Base-by-base conservation (phyloP, 768 basidiomycete species). In the Chalciporus sphaerocephalus region DNA sequence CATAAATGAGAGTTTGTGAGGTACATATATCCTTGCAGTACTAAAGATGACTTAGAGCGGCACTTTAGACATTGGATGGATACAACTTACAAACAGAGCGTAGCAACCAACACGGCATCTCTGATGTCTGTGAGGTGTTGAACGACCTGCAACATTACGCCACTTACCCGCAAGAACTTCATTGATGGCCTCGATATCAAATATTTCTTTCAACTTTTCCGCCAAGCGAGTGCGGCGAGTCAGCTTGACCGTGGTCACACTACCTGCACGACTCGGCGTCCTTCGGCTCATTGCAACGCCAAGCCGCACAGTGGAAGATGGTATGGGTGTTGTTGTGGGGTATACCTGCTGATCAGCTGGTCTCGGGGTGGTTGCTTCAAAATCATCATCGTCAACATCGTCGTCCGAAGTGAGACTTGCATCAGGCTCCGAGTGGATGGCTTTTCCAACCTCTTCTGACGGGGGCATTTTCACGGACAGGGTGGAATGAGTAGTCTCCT, bases 11-110 rank as follows among this genome's bases (percentile, higher is more conserved):
- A 82, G 56, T 89, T 89, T 1, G 95, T 98, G 39, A 98, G 73
- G 64, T 95, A 99, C 80, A 99, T 90, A 62, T 95, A 98, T 2
- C 95, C 95, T 67, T 99, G 95, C 24, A 99, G 74, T 51, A 98
- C 92, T 89, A 64, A 18, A 33, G 28, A 13, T 48, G 41, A 25
- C 18, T 53, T 16, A 50, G 48, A 38, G 41, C 8, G 20, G n/a
- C 5, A 33, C 4, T 40, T n/a, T 20, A 25, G 23, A 21, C 10
- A 6, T 12, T 18, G 21, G 39, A 41, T 20, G 25, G 4, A 40
- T 23, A 20, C 32, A 24, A 83, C 92, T 77, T 59, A 94, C 92
- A 70, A 53, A 94, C 81, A 40, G 89, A 92, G 40, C 92, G 81
- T 46, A 97, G 69, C 9, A 97, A 72, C 91, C 92, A 97, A 62